A percentile compares a stretch with the other conserved stretches of the same genome.
Evolutionary conservation across 768 basidiomycete genomes (phyloP).

Genomic region (Russula emetica): DNA sequence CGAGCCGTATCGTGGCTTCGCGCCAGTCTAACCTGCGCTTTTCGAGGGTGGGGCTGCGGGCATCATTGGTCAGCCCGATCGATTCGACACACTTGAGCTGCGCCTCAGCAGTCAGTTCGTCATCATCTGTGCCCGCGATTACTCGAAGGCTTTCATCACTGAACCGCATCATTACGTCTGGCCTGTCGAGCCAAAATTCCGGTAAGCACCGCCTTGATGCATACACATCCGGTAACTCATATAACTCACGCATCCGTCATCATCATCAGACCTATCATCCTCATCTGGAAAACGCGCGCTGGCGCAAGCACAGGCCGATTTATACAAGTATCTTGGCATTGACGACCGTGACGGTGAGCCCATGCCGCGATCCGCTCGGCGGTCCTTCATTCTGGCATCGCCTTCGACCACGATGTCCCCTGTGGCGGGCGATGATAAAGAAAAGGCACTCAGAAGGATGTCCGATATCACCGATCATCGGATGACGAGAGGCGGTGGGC

Average conservation of each 20-base stretch:
- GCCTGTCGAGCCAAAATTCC: constrained; percentile 43
- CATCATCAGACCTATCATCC: constrained; percentile 42
- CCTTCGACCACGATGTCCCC: constrained; percentile 3
- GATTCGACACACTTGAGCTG: constrained; percentile 34
- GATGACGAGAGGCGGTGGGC: neutral
- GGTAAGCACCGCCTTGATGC: constrained; percentile 28
- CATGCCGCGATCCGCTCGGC: constrained; percentile 22
- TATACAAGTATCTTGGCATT: constrained; percentile 72
- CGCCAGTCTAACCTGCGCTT: constrained; percentile 61
- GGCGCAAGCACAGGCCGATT: constrained; percentile 61
- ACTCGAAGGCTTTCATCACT: constrained; percentile 39
- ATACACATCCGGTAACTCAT: constrained; percentile 6
- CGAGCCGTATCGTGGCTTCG: constrained; percentile 53
- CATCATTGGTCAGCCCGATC: constrained; percentile 43
- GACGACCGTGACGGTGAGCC: constrained; percentile 41
- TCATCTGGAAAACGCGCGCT: constrained; percentile 55
- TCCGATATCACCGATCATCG: constrained; percentile 20
- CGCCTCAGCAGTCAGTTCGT: constrained; percentile 37
- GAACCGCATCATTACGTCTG: constrained; percentile 41
- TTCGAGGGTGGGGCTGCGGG: constrained; percentile 60
- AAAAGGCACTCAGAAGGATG: neutral
- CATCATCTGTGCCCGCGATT: constrained; percentile 53
- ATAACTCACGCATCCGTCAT: constrained; percentile 32
- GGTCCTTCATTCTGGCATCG: constrained; percentile 14
- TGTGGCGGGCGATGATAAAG: neutral